phyloP scores from a whole-genome alignment of 345 rosid species.

The Psidium friedrichsthalianum region DNA sequence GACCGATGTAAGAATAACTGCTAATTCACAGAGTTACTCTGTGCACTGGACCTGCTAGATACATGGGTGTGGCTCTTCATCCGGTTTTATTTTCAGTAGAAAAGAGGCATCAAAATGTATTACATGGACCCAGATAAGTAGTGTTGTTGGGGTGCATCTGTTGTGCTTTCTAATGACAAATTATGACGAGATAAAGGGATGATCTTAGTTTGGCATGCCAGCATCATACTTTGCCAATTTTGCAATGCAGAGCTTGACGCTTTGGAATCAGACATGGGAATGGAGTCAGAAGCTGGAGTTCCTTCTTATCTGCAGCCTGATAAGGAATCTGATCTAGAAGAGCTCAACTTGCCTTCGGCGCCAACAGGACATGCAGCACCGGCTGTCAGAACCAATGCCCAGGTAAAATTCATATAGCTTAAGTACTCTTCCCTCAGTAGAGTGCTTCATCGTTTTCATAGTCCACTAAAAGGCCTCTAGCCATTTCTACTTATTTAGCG shows the following conservation, averaged over 20 bases:
- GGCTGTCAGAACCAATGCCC: constrained; percentile 48
- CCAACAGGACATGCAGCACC: constrained; percentile 51
- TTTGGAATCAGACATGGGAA: constrained; percentile 95
- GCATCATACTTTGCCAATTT: background rate
- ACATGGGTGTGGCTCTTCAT: background rate
- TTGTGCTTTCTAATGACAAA: background rate
- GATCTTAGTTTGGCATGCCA: background rate
- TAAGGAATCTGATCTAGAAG: constrained; percentile 67
- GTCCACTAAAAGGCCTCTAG: background rate
- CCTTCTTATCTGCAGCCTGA: constrained; percentile 99
- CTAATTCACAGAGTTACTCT: background rate
- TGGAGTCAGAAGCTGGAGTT: constrained; percentile 80
- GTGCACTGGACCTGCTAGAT: background rate
- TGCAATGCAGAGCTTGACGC: constrained; percentile 84
- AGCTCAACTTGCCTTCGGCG: constrained; percentile 77
- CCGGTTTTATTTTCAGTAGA: background rate
- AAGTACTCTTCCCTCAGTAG: background rate
- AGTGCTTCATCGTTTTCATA: background rate
- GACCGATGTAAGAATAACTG: background rate
- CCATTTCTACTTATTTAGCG: background rate
- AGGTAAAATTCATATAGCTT: constrained; percentile 24
- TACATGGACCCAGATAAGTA: background rate
- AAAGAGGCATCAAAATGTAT: background rate
- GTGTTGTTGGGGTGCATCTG: background rate
- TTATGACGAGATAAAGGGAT: background rate